These are phyloP conservation scores for Neoboletus subvelutipes DNA, from an alignment of 768 basidiomycete genomes.

Conservation along the genomic window DNA sequence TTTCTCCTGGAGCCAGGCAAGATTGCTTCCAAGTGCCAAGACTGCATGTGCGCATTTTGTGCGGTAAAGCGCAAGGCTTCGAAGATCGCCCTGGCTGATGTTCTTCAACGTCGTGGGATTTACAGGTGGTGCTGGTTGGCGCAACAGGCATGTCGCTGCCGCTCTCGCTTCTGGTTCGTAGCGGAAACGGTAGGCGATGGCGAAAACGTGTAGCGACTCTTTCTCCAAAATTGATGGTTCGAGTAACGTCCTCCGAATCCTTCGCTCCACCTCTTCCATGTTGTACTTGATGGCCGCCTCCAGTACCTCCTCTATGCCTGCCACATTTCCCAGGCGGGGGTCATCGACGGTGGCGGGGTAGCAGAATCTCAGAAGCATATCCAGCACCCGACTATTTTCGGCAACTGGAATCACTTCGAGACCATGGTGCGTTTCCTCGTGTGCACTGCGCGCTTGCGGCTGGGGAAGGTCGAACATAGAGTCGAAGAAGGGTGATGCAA, in stretches of 20 bases:
- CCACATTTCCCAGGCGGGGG: conserved; percentile 16
- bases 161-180: conserved; percentile 31
- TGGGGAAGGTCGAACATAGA: conserved; percentile 34
- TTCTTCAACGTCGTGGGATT: not conserved
- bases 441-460: conserved; percentile 3
- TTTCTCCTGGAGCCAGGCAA: conserved; percentile 24
- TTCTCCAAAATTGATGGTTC: conserved; percentile 27
- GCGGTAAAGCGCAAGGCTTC: conserved; percentile 21
- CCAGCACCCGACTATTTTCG: conserved; percentile 29
- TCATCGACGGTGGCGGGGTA: conserved; percentile 33
- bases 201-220: conserved; percentile 32
- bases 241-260: conserved; percentile 26
- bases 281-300: conserved; percentile 33
- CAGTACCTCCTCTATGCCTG: conserved; percentile 24
- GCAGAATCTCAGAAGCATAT: conserved; percentile 35
- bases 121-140: conserved; percentile 7
- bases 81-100: conserved; percentile 13
- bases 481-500: conserved; percentile 33
- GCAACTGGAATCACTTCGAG: conserved; percentile 31
- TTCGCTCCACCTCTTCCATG: conserved; percentile 29
- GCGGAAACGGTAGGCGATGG: conserved; percentile 34
- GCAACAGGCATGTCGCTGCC: conserved; percentile 31
- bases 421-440: conserved; percentile 14
- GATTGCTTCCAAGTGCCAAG: conserved; percentile 17
- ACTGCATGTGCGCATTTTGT: conserved; percentile 19